Evolutionary conservation across 441 rosid genomes (phyloP), one percentile per base, ranked within the genome.

Genomic region (Populus hybrid): DNA sequence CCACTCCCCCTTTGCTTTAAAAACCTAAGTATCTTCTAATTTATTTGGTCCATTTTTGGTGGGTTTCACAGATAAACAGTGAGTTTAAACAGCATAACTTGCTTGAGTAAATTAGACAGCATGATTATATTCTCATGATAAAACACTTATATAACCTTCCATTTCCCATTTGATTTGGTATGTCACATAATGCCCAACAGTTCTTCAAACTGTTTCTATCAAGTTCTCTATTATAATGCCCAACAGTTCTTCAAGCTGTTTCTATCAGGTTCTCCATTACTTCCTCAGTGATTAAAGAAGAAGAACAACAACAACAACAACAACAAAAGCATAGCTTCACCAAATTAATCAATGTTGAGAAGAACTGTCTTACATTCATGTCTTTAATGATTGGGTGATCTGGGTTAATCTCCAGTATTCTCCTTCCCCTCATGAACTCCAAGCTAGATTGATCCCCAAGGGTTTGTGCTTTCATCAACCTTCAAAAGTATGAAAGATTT

Each of bases 391-490:
- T 93, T 11, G 99, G 97, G 83, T 97, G 98, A 76, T 93, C 97
- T 0, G 97, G 94, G 83, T 94, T 97, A 75, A 95, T 90, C 90
- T 97, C 97, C 77, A 95, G 78, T 68, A 95, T 95, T 86, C 97
- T 97, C 82, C 97, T 88, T 35, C 99, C 98, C 81, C 97, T 87
- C 98, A 94, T 95, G 86, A 95, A 97, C 84, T 95, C 99, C 91
- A 97, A 86, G 86, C 97, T 95, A 38, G 97, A 84, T 69, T 95
- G 89, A 79, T 95, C 99, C 67, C 99, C 98, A 68, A 97, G 94
- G 42, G 99, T 97, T 87, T 97, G 99, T 57, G 98, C 99, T 86
- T 94, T 93, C 99, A 97, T 97, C 85, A 95, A 77, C 88, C 99
- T 95, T 77, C 82, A 82, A 67, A 66, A 63, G 34, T 4, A 1